A percentile compares a stretch with the other conserved stretches of the same genome.
Evolutionary conservation across 305 asterid species (phyloP).

Genomic region (Withania somnifera): DNA sequence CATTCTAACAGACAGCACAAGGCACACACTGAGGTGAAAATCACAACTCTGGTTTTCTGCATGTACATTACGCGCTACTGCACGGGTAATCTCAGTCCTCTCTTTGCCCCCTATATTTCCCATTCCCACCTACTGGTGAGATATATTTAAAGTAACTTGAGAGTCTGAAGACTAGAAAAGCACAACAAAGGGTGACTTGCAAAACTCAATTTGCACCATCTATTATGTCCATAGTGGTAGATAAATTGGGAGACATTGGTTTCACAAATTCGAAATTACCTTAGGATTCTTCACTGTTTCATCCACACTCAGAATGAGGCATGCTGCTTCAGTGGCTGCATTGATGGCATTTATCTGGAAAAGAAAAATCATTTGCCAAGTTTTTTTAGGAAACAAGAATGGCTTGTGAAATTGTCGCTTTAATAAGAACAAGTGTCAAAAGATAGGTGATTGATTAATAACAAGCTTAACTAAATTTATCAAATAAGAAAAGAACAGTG

Average conservation of each 20-base stretch:
- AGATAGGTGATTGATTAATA: not conserved
- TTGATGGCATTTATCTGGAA: conserved; percentile 84
- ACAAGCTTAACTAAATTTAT: not conserved
- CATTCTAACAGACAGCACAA: not conserved
- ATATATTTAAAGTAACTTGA: not conserved
- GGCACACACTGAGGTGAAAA: not conserved
- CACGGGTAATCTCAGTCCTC: not conserved
- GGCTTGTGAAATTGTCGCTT: not conserved
- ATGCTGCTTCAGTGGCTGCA: conserved; percentile 99
- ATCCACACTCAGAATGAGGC: conserved; percentile 86
- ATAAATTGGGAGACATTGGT: not conserved
- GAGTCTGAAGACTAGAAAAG: not conserved
- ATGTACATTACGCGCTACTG: not conserved
- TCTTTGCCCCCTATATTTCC: not conserved
- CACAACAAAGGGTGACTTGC: not conserved
- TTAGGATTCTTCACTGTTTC: conserved; percentile 95
- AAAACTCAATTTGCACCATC: not conserved
- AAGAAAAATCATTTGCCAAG: not conserved
- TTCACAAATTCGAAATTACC: conserved; percentile 29
- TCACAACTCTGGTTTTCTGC: not conserved
- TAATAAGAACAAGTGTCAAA: not conserved
- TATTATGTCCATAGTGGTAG: not conserved
- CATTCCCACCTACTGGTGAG: not conserved
- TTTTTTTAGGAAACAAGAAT: not conserved
- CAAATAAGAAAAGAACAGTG: not conserved